These are phyloP conservation scores for Dichotomocladium elegans DNA, from an alignment of 371 early-diverging fungal genomes.

Conservation along the genomic window DNA sequence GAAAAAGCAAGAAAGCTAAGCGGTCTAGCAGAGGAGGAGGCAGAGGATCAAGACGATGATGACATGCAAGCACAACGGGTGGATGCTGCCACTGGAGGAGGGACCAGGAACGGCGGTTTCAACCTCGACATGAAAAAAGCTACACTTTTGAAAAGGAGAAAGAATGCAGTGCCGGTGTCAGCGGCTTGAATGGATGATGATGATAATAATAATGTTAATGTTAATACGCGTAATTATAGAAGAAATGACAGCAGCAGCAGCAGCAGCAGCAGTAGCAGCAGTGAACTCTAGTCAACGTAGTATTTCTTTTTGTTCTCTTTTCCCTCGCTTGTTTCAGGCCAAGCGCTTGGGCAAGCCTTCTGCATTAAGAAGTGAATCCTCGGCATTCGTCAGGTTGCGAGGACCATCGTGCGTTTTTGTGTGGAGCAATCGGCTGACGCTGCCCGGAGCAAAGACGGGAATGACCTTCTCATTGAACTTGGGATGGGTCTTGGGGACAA, in stretches of 20 bases:
- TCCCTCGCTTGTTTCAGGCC: conserved; percentile 19
- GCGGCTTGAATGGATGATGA: background rate
- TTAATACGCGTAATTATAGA: too few relatives aligned
- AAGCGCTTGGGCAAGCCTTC: conserved; percentile 52
- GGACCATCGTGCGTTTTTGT: conserved; percentile 93
- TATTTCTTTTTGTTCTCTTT: too few relatives aligned
- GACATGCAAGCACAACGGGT: background rate
- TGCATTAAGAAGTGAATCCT: conserved; percentile 60
- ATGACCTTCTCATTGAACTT: conserved; percentile 53
- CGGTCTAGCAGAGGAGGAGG: conserved; percentile 6
- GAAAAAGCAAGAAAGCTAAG: conserved; percentile 35
- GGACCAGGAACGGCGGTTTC: conserved; percentile 16
- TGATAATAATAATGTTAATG: too few relatives aligned
- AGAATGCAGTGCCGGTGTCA: too few relatives aligned
- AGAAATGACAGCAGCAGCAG: too few relatives aligned
- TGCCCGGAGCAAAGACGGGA: conserved; percentile 65
- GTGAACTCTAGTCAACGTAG: too few relatives aligned
- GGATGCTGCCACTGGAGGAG: background rate
- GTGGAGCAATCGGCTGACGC: conserved; percentile 85
- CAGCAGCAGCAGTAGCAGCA: too few relatives aligned
- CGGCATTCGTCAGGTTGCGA: conserved; percentile 58
- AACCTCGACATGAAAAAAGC: conserved; percentile 43
- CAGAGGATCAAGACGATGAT: conserved; percentile 11
- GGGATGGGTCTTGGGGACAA: conserved; percentile 39
- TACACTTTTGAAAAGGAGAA: conserved; percentile 42